Percentiles rank a stretch among this genome's conserved stretches.
phyloP scores from a whole-genome alignment of 2,329 filamentous ascomycete species.

The Diaporthe sp. region DNA sequence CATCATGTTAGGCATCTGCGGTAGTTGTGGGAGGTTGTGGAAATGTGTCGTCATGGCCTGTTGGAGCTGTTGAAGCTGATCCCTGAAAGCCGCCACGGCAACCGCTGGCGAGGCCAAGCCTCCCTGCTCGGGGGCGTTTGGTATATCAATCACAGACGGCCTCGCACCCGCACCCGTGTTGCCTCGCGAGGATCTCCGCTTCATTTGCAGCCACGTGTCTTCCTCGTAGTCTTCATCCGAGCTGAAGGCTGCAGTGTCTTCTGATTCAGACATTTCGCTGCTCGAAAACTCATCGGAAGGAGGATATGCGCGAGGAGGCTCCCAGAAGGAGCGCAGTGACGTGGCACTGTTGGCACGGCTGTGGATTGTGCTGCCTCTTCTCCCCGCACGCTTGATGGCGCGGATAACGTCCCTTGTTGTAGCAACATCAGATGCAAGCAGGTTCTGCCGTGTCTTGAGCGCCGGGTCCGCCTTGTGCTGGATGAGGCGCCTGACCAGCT shows the following conservation, averaged over 20 bases:
- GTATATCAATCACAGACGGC: slow-evolving; percentile 42
- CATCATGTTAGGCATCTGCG: slow-evolving; percentile 72
- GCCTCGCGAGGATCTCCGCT: slow-evolving; percentile 46
- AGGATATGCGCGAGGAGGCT: slow-evolving; percentile 58
- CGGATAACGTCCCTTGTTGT: slow-evolving; percentile 73
- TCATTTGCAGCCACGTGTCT: slow-evolving; percentile 55
- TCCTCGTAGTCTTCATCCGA: slow-evolving; percentile 58
- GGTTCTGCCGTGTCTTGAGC: slow-evolving; percentile 76
- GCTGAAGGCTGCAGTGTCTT: slow-evolving; percentile 55
- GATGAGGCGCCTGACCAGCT: slow-evolving; percentile 82
- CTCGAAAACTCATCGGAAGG: slow-evolving; percentile 61
- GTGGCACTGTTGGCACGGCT: slow-evolving; percentile 76
- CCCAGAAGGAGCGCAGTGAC: slow-evolving; percentile 77
- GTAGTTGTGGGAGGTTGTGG: slow-evolving; percentile 73
- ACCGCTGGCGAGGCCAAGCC: slow-evolving; percentile 68
- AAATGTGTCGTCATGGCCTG: slow-evolving; percentile 76
- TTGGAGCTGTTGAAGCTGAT: slow-evolving; percentile 83
- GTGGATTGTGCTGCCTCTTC: slow-evolving; percentile 71
- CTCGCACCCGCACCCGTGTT: slow-evolving; percentile 41
- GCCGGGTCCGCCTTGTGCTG: slow-evolving; percentile 79
- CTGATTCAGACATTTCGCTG: slow-evolving; percentile 57
- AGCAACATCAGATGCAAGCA: slow-evolving; percentile 79
- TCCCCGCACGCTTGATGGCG: slow-evolving; percentile 72
- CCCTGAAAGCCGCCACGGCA: slow-evolving; percentile 77
- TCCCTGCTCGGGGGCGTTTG: slow-evolving; percentile 48